Percentiles rank a stretch among this genome's conserved stretches.
These are phyloP conservation scores for Coniferiporia weirii DNA, from an alignment of 1,284 basidiomycete genomes.

Conservation along the genomic window DNA sequence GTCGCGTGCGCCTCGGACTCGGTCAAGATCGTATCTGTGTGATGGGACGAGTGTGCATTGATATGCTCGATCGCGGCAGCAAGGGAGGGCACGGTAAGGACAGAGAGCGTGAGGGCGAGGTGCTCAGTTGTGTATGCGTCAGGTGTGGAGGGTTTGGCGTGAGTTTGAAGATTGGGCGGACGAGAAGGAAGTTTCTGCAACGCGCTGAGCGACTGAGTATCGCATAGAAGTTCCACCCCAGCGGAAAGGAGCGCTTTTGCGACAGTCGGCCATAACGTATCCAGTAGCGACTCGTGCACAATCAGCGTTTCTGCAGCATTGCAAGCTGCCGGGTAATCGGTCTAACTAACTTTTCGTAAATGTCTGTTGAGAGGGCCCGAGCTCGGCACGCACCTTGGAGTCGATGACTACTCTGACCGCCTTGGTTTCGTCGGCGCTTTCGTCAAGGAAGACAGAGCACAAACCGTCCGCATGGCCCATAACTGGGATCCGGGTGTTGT, in stretches of 20 bases:
- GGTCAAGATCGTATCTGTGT: constrained; percentile 94
- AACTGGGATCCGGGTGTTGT: constrained; percentile 88
- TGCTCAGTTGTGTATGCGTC: constrained; percentile 85
- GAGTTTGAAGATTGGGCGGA: constrained; percentile 36
- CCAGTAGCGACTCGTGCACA: constrained; percentile 69
- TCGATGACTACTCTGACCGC: constrained; percentile 82
- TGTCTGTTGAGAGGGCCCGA: constrained; percentile 3
- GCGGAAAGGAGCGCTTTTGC: constrained; percentile 67
- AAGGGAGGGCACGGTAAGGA: constrained; percentile 70
- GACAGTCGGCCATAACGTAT: constrained; percentile 76
- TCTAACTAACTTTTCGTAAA: constrained; percentile 40
- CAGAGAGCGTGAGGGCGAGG: constrained; percentile 78
- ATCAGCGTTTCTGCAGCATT: constrained; percentile 92
- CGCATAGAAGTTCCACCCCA: constrained; percentile 79
- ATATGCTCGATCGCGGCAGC: constrained; percentile 81
- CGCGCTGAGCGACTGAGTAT: constrained; percentile 56
- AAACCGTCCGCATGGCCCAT: constrained; percentile 99
- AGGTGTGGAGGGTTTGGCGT: constrained; percentile 48
- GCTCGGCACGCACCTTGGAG: constrained; percentile 51
- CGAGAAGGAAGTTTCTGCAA: constrained; percentile 33
- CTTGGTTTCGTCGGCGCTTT: constrained; percentile 72
- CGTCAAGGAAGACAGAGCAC: constrained; percentile 87
- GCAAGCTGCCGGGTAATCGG: constrained; percentile 94
- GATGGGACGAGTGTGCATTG: constrained; percentile 90
- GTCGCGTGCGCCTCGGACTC: constrained; percentile 64